Evolutionary conservation across 371 early-diverging fungal species (phyloP), one percentile per base, ranked within the genome.

Genomic region (Chytridium lagenaria): DNA sequence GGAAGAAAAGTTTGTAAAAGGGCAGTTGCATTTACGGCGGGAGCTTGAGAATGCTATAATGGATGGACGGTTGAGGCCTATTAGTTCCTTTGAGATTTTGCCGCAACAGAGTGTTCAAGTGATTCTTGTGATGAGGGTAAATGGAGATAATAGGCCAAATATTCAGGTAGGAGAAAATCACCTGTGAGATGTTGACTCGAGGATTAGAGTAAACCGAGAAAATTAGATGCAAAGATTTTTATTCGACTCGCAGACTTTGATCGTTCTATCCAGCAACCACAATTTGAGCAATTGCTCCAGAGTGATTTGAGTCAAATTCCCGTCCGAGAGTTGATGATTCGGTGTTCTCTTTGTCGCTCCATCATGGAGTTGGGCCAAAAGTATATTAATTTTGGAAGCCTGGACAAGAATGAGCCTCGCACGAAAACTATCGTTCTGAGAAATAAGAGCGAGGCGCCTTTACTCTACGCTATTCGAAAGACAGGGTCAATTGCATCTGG

Each of bases 401-500:
- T 98, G 66, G 94, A 94, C 72, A 92, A 93, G 70, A 92, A 93
- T 70, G 96, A 98, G 78, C 79, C 89, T 0, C 89, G 94, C 72
- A 89, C 91, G 19, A 97, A 97, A 76, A 91, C 92, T 0, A 92
- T 98, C 51, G 88, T 97, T 0, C 87, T 98, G 33, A 90, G 95
- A 63, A 98, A 98, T 78, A 91, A 93, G 26, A 91, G 93, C 44
- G 97, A 97, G 75, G 90, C 91, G 5, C 93, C 97, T 0, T 81
- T 97, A 67, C 80, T 98, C 44, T 98, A 96, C 75, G 88, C 91
- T 19, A 93, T 98, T 68, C 90, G 92, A 23, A 98, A 98, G 80
- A 96, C 98, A 0, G 99, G 99, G 0, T 94, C 94, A 0, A 95
- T 98, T 55, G 93, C 97, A 0, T 95, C 95, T 1, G 95, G 97